These are phyloP conservation scores for Tricholoma furcatifolium DNA, from an alignment of 768 basidiomycete species.

Conservation along the genomic window DNA sequence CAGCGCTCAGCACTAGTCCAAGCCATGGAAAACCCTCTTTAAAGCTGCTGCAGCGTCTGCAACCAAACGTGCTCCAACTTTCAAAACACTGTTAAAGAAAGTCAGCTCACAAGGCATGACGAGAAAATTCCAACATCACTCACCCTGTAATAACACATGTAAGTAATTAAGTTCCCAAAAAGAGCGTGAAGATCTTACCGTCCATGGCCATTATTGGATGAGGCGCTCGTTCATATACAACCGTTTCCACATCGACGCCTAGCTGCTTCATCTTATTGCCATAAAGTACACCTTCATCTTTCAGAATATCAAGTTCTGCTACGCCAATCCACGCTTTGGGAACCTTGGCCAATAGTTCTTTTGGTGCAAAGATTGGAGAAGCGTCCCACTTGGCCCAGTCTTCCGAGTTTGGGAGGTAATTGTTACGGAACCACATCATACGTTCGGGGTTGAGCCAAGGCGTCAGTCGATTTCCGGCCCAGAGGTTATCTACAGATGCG, in stretches of 20 bases:
- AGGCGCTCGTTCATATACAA: conserved; percentile 62
- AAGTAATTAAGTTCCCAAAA: neutral
- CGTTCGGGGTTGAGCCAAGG: conserved; percentile 59
- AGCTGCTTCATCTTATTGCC: conserved; percentile 51
- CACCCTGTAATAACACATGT: neutral
- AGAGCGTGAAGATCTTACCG: conserved; percentile 38
- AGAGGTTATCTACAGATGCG: conserved; percentile 44
- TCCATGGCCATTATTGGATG: conserved; percentile 79
- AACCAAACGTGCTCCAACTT: conserved; percentile 13
- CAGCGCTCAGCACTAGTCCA: neutral
- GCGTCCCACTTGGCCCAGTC: conserved; percentile 67
- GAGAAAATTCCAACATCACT: neutral
- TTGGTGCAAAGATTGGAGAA: conserved; percentile 70
- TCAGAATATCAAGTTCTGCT: conserved; percentile 63
- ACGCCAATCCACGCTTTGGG: conserved; percentile 65
- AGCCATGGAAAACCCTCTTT: neutral
- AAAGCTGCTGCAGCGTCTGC: conserved; percentile 13
- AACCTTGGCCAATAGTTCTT: conserved; percentile 44
- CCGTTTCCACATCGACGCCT: conserved; percentile 53
- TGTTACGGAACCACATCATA: conserved; percentile 73
- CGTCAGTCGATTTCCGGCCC: conserved; percentile 56
- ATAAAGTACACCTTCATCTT: conserved; percentile 65
- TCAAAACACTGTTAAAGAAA: neutral
- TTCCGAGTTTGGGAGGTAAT: conserved; percentile 62
- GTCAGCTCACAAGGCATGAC: neutral